phyloP scores from a whole-genome alignment of 805 yeast genomes.

The Wickerhamomyces sydowiorum region DNA sequence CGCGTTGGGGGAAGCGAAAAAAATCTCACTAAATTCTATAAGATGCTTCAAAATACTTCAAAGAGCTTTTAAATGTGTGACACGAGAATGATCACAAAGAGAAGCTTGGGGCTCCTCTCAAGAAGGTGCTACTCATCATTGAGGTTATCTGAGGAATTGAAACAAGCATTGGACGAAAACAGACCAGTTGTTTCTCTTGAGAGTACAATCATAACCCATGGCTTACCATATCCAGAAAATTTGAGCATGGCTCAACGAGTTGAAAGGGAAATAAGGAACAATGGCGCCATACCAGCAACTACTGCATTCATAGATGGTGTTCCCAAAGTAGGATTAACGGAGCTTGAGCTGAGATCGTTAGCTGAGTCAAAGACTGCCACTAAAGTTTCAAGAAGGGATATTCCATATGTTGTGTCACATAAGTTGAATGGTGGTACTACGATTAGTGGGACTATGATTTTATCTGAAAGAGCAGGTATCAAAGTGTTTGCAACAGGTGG shows the following conservation, averaged over 20 bases:
- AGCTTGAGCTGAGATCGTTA: constrained; percentile 41
- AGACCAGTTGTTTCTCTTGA: constrained; percentile 79
- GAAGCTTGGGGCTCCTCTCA: not conserved
- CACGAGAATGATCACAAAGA: too few species aligned
- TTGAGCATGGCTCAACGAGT: constrained; percentile 66
- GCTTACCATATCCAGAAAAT: constrained; percentile 78
- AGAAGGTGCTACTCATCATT: constrained; percentile 10
- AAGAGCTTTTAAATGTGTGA: too few species aligned
- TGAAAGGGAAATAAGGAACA: constrained; percentile 50
- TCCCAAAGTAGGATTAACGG: constrained; percentile 62
- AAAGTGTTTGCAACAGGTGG: constrained; percentile 92
- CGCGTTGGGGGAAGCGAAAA: too few species aligned
- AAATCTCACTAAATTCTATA: too few species aligned
- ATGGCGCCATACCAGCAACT: constrained; percentile 81
- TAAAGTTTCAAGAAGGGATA: constrained; percentile 78
- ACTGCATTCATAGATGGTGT: constrained; percentile 69
- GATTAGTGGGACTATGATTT: constrained; percentile 81
- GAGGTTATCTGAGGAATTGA: constrained; percentile 41
- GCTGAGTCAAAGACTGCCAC: constrained; percentile 30
- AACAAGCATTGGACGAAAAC: constrained; percentile 50
- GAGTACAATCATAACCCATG: constrained; percentile 86
- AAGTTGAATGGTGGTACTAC: constrained; percentile 81
- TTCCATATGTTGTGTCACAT: constrained; percentile 63
- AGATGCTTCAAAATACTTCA: too few species aligned
- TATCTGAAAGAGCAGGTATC: constrained; percentile 71